A percentile compares a stretch with the other conserved stretches of the same genome.
These are phyloP conservation scores for Aspergillus transmontanensis DNA, from an alignment of 2,329 filamentous ascomycete genomes.

Conservation along the genomic window DNA sequence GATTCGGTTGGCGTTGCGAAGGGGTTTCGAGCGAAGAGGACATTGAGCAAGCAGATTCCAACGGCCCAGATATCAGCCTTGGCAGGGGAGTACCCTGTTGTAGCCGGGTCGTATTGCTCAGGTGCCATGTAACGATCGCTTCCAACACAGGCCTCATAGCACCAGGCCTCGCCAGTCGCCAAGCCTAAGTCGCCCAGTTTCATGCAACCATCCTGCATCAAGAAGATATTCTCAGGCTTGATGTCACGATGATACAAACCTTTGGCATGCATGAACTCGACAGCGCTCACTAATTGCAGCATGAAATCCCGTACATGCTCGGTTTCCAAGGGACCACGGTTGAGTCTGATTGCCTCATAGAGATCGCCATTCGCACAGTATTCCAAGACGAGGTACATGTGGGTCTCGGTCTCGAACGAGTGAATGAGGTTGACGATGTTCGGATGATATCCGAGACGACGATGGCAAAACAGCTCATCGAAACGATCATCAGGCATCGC, in stretches of 20 bases:
- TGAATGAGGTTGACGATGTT: slow-evolving; percentile 93
- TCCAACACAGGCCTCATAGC: slow-evolving; percentile 87
- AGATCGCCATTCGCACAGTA: slow-evolving; percentile 94
- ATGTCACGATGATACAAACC: slow-evolving; percentile 96
- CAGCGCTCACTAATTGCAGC: slow-evolving; percentile 86
- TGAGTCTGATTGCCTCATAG: slow-evolving; percentile 92
- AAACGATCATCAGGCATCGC: slow-evolving; percentile 72
- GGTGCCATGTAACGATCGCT: slow-evolving; percentile 99
- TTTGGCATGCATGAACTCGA: slow-evolving; percentile 86
- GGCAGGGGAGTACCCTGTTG: slow-evolving; percentile 85
- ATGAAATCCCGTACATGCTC: slow-evolving; percentile 97
- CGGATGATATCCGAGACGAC: slow-evolving; percentile 74
- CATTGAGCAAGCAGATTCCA: slow-evolving; percentile 93
- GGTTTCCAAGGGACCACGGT: slow-evolving; percentile 86
- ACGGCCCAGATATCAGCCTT: slow-evolving; percentile 97
- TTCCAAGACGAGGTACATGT: slow-evolving; percentile 90
- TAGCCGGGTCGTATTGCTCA: slow-evolving; percentile 91
- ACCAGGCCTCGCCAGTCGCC: slow-evolving; percentile 86
- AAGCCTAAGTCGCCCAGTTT: slow-evolving; percentile 97
- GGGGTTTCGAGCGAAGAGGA: slow-evolving; percentile 94
- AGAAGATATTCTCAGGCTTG: slow-evolving; percentile 99
- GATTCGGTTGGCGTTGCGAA: slow-evolving; percentile 87
- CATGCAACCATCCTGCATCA: slow-evolving; percentile 82
- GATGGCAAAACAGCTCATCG: slow-evolving; percentile 69
- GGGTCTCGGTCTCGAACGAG: slow-evolving; percentile 88